Conservation (phyloP, 176 grass and related monocot species). For the Lolium multiflorum region DNA sequence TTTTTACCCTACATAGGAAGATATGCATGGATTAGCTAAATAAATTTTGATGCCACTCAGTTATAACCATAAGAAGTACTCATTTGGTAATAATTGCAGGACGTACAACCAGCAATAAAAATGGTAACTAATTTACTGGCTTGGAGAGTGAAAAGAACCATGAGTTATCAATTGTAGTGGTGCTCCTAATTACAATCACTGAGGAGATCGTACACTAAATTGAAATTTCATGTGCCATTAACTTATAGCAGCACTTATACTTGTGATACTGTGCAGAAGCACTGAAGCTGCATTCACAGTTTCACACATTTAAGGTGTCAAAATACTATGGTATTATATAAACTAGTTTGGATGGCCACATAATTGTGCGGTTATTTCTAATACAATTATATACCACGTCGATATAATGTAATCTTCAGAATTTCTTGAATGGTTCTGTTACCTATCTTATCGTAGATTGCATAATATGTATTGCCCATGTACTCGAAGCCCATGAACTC, state of each 20-base stretch:
- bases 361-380: neutral
- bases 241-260: neutral
- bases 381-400: neutral
- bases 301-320: neutral
- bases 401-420: neutral
- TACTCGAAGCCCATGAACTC: too few relatives aligned
- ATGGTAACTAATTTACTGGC: neutral
- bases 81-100: neutral
- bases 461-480: neutral
- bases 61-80: slow-evolving; percentile 6
- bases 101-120: neutral
- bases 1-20: neutral
- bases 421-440: neutral
- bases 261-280: neutral
- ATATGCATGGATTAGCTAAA: neutral
- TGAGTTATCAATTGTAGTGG: neutral
- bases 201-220: slow-evolving; percentile 3
- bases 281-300: neutral
- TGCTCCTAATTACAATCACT: slow-evolving; percentile 7
- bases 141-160: neutral
- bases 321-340: neutral
- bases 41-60: neutral
- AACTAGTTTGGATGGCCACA: neutral
- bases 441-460: neutral
- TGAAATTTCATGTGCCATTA: neutral